These are phyloP conservation scores for Colletotrichum noveboracense DNA, from an alignment of 2,329 filamentous ascomycete genomes.

Conservation along the genomic window DNA sequence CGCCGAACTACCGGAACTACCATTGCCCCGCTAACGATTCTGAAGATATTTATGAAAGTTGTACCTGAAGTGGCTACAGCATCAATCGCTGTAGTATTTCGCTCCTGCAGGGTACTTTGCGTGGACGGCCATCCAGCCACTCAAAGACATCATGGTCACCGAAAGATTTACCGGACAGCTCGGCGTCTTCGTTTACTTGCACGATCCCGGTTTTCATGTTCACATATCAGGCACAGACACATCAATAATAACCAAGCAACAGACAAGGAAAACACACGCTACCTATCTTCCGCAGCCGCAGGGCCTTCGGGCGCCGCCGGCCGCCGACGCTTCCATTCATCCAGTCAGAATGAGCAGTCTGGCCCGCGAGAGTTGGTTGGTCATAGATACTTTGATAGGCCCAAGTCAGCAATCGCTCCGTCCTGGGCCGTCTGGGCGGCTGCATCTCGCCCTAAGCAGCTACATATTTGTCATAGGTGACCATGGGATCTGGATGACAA, in stretches of 20 bases:
- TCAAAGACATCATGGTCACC: not conserved
- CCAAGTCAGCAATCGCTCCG: not conserved
- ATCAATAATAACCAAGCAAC: not conserved
- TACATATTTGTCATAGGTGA: not conserved
- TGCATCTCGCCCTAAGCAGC: not conserved
- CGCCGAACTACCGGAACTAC: not conserved
- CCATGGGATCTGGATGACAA: not conserved
- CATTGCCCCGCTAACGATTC: not conserved
- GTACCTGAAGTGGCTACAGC: not conserved
- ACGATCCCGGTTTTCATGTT: too few species aligned
- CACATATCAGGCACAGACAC: not conserved
- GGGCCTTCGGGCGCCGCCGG: not conserved
- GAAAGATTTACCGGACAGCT: not conserved
- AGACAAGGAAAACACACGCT: not conserved
- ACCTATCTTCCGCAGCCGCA: not conserved
- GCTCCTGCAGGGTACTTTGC: not conserved
- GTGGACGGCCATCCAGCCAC: not conserved
- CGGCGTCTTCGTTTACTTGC: not conserved
- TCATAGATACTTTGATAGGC: not conserved
- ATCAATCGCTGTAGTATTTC: not conserved
- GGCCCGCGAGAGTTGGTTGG: not conserved
- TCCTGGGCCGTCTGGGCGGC: not conserved
- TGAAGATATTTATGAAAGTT: not conserved
- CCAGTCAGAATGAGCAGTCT: not conserved
- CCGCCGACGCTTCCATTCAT: not conserved